A percentile compares a stretch with the other conserved stretches of the same genome.
phyloP scores from a whole-genome alignment of 1,284 basidiomycete genomes.

The Trametes pubescens region DNA sequence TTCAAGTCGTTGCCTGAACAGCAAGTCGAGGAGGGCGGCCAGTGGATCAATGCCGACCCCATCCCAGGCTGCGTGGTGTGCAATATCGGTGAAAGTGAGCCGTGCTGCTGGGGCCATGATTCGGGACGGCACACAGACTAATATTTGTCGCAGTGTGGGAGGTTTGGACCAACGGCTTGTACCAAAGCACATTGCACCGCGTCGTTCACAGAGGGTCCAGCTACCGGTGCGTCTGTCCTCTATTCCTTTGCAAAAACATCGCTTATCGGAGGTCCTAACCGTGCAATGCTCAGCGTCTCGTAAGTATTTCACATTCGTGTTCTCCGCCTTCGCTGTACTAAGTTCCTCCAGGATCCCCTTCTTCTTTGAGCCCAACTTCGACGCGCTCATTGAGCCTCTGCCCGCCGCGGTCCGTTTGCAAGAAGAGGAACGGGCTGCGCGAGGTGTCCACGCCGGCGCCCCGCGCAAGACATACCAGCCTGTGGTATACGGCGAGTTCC shows the following conservation, averaged over 20 bases:
- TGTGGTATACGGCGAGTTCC: slow-evolving; percentile 78
- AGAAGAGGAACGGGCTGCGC: slow-evolving; percentile 32
- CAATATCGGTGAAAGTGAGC: slow-evolving; percentile 85
- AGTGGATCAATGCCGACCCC: slow-evolving; percentile 84
- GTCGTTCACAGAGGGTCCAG: slow-evolving; percentile 77
- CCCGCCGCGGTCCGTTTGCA: slow-evolving; percentile 60
- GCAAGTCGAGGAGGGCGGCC: slow-evolving; percentile 59
- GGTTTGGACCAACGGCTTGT: slow-evolving; percentile 84
- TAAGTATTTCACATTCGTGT: slow-evolving; percentile 12
- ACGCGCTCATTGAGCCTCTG: slow-evolving; percentile 68
- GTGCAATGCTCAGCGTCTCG: slow-evolving; percentile 35
- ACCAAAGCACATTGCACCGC: slow-evolving; percentile 79
- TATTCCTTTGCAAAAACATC: background rate
- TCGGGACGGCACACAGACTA: background rate
- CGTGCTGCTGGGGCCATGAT: background rate
- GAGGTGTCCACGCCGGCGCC: slow-evolving; percentile 7
- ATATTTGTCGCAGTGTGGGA: slow-evolving; percentile 71
- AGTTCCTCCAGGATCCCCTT: slow-evolving; percentile 68
- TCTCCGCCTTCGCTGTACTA: too few species aligned
- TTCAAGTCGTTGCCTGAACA: slow-evolving; percentile 53
- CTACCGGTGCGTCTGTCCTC: slow-evolving; percentile 62
- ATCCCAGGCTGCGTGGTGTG: slow-evolving; percentile 81
- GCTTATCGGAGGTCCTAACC: background rate
- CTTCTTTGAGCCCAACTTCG: slow-evolving; percentile 87
- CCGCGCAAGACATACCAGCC: slow-evolving; percentile 48